Evolutionary conservation across 208 protist species (phyloP).

Genomic region (Novymonas esmeraldas): DNA sequence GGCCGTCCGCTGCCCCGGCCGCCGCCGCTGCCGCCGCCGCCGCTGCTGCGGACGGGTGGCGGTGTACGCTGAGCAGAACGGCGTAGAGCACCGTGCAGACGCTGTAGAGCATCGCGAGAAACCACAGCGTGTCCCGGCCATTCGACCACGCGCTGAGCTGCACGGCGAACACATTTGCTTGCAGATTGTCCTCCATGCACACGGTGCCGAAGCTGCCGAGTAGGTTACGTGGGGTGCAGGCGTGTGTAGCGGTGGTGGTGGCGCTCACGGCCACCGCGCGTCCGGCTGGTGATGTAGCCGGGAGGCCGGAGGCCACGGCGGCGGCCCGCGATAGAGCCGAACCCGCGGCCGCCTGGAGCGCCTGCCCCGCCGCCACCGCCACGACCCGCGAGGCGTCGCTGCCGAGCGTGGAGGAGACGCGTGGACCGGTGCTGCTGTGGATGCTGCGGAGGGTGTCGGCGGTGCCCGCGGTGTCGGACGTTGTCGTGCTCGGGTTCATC

Average conservation of each 20-base stretch:
- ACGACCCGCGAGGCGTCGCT: too few relatives aligned
- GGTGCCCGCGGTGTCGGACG: background rate
- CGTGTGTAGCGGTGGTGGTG: background rate
- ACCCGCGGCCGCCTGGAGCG: too few relatives aligned
- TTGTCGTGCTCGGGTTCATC: conserved; percentile 11
- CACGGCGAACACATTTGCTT: conserved; percentile 60
- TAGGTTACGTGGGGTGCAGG: conserved; percentile 39
- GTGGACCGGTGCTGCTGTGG: too few relatives aligned
- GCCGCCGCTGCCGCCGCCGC: background rate
- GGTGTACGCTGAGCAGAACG: conserved; percentile 49
- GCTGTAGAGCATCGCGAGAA: conserved; percentile 73
- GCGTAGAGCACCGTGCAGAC: conserved; percentile 61
- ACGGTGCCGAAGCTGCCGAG: conserved; percentile 51
- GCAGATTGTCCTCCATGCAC: conserved; percentile 70
- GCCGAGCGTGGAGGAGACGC: too few relatives aligned
- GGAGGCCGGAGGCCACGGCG: background rate
- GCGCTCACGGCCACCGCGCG: too few relatives aligned
- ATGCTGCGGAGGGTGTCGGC: too few relatives aligned
- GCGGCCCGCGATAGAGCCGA: too few relatives aligned
- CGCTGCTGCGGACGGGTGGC: conserved; percentile 11
- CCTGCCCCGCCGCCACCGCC: too few relatives aligned
- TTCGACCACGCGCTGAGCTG: conserved; percentile 75
- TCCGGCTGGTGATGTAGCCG: background rate
- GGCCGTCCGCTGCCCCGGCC: background rate
- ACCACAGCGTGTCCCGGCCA: conserved; percentile 66